phyloP scores from a whole-genome alignment of 345 rosid species.

The Eutrema japonicum region DNA sequence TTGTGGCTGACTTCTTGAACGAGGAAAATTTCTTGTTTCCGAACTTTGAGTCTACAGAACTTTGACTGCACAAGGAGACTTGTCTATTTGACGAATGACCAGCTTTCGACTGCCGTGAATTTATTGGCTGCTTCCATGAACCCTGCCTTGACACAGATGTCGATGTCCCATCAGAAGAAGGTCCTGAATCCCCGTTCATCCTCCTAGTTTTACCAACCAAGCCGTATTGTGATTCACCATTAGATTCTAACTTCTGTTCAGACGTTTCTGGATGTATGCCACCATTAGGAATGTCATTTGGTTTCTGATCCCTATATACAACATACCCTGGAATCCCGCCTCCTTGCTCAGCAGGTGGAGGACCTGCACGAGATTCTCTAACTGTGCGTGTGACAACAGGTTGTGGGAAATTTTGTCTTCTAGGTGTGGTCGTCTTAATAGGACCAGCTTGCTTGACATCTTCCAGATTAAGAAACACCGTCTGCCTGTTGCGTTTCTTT shows the following conservation, averaged over 20 bases:
- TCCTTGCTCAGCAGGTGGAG: constrained; percentile 55
- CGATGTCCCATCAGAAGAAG: constrained; percentile 56
- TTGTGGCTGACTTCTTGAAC: constrained; percentile 59
- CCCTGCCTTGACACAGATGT: constrained; percentile 71
- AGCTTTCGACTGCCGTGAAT: constrained; percentile 58
- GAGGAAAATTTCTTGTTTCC: constrained; percentile 70
- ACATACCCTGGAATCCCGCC: constrained; percentile 58
- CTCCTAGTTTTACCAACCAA: constrained; percentile 61
- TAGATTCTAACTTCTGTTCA: constrained; percentile 65
- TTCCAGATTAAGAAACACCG: constrained; percentile 85
- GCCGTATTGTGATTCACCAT: constrained; percentile 67
- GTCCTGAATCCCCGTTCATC: constrained; percentile 59
- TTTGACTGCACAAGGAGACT: constrained; percentile 57
- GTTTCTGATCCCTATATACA: constrained; percentile 62
- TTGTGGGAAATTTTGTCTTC: constrained; percentile 65
- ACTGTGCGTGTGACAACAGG: constrained; percentile 69
- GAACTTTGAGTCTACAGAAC: constrained; percentile 66
- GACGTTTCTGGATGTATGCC: constrained; percentile 51
- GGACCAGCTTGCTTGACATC: constrained; percentile 93
- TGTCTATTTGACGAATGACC: constrained; percentile 63
- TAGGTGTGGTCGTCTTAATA: constrained; percentile 74
- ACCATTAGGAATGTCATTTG: constrained; percentile 59
- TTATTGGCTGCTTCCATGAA: constrained; percentile 79
- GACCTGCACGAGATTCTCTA: constrained; percentile 66
- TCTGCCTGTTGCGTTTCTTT: constrained; percentile 93